These are phyloP conservation scores for Coprinellus aureogranulatus DNA, from an alignment of 768 basidiomycete genomes.

Conservation along the genomic window DNA sequence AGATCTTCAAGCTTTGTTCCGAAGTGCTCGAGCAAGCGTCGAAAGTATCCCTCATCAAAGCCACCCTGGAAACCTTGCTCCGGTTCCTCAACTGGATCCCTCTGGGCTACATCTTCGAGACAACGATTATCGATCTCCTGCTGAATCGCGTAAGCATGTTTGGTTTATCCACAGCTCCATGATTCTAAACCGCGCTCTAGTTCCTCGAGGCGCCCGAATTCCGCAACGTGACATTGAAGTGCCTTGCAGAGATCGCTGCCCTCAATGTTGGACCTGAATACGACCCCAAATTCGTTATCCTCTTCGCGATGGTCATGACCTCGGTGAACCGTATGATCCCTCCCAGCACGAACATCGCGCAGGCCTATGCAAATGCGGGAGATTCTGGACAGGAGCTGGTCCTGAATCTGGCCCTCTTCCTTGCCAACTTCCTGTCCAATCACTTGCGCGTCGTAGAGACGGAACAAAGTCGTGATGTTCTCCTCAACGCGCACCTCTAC, in stretches of 20 bases:
- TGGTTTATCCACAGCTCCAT: neutral
- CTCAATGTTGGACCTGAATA: conserved; percentile 95
- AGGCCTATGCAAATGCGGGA: conserved; percentile 84
- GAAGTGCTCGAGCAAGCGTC: conserved; percentile 97
- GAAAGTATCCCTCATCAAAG: conserved; percentile 90
- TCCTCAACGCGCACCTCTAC: conserved; percentile 95
- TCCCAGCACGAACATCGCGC: conserved; percentile 89
- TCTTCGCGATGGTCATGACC: conserved; percentile 99
- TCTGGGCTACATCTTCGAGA: conserved; percentile 97
- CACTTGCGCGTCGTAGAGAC: conserved; percentile 95
- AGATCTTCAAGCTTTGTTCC: conserved; percentile 96
- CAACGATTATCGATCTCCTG: conserved; percentile 91
- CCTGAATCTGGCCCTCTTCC: conserved; percentile 95
- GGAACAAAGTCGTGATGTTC: conserved; percentile 82
- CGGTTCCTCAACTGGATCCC: conserved; percentile 99
- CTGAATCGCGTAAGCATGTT: conserved; percentile 73
- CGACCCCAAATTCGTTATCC: conserved; percentile 94
- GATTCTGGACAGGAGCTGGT: conserved; percentile 96
- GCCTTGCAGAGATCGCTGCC: conserved; percentile 93
- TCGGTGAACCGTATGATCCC: conserved; percentile 96
- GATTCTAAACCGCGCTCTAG: conserved; percentile 39
- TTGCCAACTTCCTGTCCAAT: conserved; percentile 91
- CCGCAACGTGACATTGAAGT: conserved; percentile 95
- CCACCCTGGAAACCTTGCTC: conserved; percentile 90
- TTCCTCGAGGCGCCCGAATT: conserved; percentile 97